Percentiles rank a stretch among this genome's conserved stretches.
Conservation (phyloP, 208 protist genomes). For the Wallacemonas sp. region DNA sequence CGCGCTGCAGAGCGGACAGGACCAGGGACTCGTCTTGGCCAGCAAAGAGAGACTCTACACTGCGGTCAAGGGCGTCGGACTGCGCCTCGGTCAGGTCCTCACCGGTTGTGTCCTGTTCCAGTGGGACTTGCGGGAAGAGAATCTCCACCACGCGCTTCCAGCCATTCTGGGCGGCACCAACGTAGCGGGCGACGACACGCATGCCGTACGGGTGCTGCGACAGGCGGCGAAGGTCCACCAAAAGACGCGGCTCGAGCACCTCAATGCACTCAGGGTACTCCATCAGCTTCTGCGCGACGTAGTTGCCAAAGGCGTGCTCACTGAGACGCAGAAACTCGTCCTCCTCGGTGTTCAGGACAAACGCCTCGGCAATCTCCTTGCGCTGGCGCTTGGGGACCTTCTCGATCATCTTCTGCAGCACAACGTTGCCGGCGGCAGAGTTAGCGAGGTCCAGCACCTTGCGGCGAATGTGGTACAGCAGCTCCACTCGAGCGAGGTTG, state of each 20-base stretch:
- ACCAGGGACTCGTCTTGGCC: slow-evolving; percentile 60
- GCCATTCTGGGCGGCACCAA: slow-evolving; percentile 36
- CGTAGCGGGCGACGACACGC: slow-evolving; percentile 77
- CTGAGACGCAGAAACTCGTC: slow-evolving; percentile 76
- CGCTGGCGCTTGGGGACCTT: slow-evolving; percentile 68
- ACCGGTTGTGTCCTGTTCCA: neutral
- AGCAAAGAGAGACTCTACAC: slow-evolving; percentile 38
- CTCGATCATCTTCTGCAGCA: slow-evolving; percentile 82
- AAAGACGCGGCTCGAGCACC: slow-evolving; percentile 48
- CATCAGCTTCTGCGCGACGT: slow-evolving; percentile 85
- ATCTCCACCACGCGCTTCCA: slow-evolving; percentile 36
- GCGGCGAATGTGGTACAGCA: slow-evolving; percentile 79
- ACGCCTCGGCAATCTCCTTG: slow-evolving; percentile 80
- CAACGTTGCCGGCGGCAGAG: slow-evolving; percentile 75
- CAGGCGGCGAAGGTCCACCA: slow-evolving; percentile 36
- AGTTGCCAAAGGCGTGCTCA: slow-evolving; percentile 83
- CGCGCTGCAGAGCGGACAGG: slow-evolving; percentile 60
- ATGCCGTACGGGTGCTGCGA: slow-evolving; percentile 61
- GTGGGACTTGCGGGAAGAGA: slow-evolving; percentile 26
- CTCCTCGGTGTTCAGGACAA: slow-evolving; percentile 76
- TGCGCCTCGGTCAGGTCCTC: slow-evolving; percentile 21
- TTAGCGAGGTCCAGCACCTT: slow-evolving; percentile 72
- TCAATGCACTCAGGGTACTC: slow-evolving; percentile 62
- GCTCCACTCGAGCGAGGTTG: slow-evolving; percentile 65
- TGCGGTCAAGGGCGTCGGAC: slow-evolving; percentile 31